These are phyloP conservation scores for Botrytis fragariae DNA, from an alignment of 2,329 filamentous ascomycete species.

Conservation along the genomic window DNA sequence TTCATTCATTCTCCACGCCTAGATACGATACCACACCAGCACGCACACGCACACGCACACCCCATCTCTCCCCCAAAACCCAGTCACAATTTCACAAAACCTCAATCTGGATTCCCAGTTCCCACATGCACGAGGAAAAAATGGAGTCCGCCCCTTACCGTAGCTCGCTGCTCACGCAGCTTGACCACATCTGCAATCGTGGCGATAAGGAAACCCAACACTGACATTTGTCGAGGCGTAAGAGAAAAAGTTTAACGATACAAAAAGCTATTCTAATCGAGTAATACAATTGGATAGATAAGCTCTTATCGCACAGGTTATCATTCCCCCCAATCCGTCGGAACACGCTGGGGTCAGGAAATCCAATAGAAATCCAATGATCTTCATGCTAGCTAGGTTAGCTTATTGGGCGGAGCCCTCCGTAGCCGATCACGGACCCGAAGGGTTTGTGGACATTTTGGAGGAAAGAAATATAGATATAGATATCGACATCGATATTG, in stretches of 20 bases:
- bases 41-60: background rate
- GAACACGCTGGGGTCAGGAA: background rate
- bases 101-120: background rate
- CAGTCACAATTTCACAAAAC: background rate
- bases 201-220: constrained; percentile 1
- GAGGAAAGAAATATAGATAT: background rate
- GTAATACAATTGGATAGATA: constrained; percentile 16
- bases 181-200: background rate
- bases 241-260: background rate
- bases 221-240: background rate
- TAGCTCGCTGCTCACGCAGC: background rate
- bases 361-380: background rate
- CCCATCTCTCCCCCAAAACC: background rate
- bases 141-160: background rate
- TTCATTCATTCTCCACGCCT: background rate
- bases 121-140: background rate
- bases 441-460: background rate
- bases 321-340: background rate
- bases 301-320: background rate
- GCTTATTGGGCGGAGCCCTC: constrained; percentile 4
- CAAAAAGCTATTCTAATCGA: background rate
- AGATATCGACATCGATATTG: background rate
- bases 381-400: background rate
- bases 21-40: background rate
- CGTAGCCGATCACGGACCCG: constrained; percentile 12